Base-by-base conservation (phyloP, 2,329 filamentous ascomycete species). In the Hypoxylon sp. region DNA sequence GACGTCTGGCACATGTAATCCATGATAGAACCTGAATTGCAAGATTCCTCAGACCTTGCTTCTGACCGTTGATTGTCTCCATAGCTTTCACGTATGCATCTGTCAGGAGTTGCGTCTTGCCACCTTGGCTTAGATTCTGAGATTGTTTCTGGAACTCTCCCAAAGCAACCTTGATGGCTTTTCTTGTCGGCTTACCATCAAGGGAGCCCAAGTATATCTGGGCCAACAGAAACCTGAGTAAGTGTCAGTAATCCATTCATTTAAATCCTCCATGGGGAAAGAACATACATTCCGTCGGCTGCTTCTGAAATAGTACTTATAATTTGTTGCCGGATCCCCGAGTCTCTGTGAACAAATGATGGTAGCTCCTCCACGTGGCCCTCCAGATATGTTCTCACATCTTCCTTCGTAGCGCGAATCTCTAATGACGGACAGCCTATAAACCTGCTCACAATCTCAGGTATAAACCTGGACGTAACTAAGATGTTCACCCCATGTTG, bases 71-170 rank as follows among this genome's bases (percentile, higher is more conserved):
- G 30, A 87, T 85, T 20, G 83, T 75, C 2, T 80, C 42, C 74
- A 87, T 82, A 0, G 81, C 79, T 0, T 80, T 67, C 0, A 78
- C 63, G 51, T 88, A 88, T 0, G 81, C 80, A 10, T 70, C 4
- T 14, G 27, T 44, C 14, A 63, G 53, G 25, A 51, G 13, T 57
- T 31, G 44, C 2, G 22, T 30, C 54, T 33, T 46, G 6, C 44
- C 11, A 6, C 46, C 54, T 46, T 33, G 7, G 7, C 35, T 30
- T 14, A 8, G 17, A n/a, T 33, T 5, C n/a, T 7, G 14, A 14
- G 2, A 20, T 6, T 55, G 17, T 13, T 37, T 46, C 14, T 13
- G 4, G n/a, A 57, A 46, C 0, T 11, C 37, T n/a, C 13, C 33
- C 14, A 57, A 22, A n/a, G 54, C 54, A 2, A 27, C 17, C 31